These are phyloP conservation scores for Emergomyces pasteurianus DNA, from an alignment of 2,329 filamentous ascomycete species.

Conservation along the genomic window DNA sequence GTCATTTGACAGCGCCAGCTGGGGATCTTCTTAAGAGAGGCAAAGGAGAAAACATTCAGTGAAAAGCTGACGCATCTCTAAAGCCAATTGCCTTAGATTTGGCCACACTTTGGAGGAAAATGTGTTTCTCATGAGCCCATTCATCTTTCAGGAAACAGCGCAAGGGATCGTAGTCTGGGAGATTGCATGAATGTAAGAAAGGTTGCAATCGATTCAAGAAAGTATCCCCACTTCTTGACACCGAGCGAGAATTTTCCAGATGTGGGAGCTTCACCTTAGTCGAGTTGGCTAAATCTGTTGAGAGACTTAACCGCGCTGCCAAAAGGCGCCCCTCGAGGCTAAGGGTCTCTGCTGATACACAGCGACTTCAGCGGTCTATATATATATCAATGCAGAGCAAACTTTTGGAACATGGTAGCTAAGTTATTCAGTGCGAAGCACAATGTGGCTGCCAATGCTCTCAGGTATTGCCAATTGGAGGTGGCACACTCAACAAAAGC, in stretches of 20 bases:
- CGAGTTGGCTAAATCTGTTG: constrained; percentile 7
- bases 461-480: background rate
- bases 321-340: too few relatives aligned
- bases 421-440: constrained; percentile 2
- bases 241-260: constrained; percentile 1
- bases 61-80: constrained; percentile 7
- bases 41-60: constrained; percentile 1
- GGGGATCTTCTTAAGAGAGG: background rate
- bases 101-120: constrained; percentile 5
- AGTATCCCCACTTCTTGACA: constrained; percentile 1
- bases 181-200: background rate
- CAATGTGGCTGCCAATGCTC: background rate
- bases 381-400: constrained; percentile 6
- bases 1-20: constrained; percentile 5
- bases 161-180: constrained; percentile 4
- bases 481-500: too few relatives aligned
- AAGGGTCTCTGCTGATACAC: too few relatives aligned
- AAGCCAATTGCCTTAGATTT: constrained; percentile 3
- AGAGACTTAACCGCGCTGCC: too few relatives aligned
- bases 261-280: constrained; percentile 4
- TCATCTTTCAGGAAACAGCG: constrained; percentile 4
- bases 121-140: background rate
- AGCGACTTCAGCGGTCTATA: too few relatives aligned
- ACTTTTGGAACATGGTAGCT: constrained; percentile 1
- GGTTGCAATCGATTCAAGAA: constrained; percentile 3